Evolutionary conservation across 805 yeast genomes (phyloP).

Genomic region (Hanseniaspora occidentalis): DNA sequence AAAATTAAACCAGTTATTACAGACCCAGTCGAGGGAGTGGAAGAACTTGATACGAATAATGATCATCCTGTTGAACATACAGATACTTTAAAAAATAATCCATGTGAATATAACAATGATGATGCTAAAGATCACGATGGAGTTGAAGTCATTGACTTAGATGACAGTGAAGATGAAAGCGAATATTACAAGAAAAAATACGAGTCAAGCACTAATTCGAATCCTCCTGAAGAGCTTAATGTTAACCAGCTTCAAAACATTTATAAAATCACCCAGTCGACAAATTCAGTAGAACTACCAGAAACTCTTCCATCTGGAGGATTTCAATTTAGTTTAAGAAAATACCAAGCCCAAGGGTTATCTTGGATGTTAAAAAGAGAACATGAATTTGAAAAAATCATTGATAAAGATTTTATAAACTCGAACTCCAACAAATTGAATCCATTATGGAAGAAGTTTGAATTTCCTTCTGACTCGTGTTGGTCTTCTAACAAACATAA

Average conservation of each 20-base stretch:
- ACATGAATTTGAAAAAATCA: conserved; percentile 33
- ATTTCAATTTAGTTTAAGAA: conserved; percentile 48
- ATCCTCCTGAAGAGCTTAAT: conserved; percentile 32
- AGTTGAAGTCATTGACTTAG: conserved; percentile 24
- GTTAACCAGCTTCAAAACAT: conserved; percentile 66
- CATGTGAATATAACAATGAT: conserved; percentile 8
- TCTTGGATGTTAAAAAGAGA: conserved; percentile 87
- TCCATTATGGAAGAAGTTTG: conserved; percentile 74
- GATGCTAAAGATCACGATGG: conserved; percentile 10
- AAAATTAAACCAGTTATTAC: conserved; percentile 15
- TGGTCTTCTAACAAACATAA: conserved; percentile 21
- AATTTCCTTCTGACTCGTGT: conserved; percentile 53
- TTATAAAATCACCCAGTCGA: conserved; percentile 59
- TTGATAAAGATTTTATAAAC: conserved; percentile 19
- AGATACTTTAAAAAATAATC: conserved; percentile 10
- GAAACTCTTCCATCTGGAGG: conserved; percentile 42
- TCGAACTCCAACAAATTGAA: conserved; percentile 48
- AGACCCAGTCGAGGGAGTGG: too few relatives aligned
- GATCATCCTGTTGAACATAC: too few relatives aligned
- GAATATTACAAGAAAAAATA: conserved; percentile 7
- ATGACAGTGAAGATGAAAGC: conserved; percentile 15
- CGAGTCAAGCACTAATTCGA: conserved; percentile 12
- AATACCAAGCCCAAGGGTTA: conserved; percentile 74
- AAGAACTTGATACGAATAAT: too few relatives aligned
- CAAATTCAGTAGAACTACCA: conserved; percentile 46